A percentile compares a stretch with the other conserved stretches of the same genome.
Conservation (phyloP, 208 protist genomes). For the Acanthamoeba castellanii region DNA sequence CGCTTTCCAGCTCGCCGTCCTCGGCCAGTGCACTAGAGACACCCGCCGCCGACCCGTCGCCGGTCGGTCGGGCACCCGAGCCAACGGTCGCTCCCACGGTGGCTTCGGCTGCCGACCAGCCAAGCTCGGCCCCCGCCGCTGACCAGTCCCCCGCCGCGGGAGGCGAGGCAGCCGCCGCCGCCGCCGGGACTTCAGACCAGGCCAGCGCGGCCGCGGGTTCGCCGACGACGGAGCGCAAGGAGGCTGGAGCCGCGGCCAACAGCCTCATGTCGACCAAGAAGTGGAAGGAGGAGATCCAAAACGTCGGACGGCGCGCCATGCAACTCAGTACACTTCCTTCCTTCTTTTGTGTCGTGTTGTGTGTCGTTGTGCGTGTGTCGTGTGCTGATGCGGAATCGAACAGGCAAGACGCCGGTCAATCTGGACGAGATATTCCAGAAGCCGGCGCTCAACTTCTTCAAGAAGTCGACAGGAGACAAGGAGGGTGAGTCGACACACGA, state of each 20-base stretch:
- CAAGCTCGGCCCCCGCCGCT: too few species aligned
- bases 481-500: too few species aligned
- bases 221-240: too few species aligned
- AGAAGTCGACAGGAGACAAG: not conserved
- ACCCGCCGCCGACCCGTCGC: too few species aligned
- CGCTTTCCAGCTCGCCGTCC: not conserved
- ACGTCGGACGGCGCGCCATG: not conserved
- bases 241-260: too few species aligned
- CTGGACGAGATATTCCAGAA: slow-evolving; percentile 39
- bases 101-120: too few species aligned
- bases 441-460: slow-evolving; percentile 23
- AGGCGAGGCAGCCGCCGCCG: not conserved
- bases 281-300: slow-evolving; percentile 55
- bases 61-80: too few species aligned
- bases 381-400: not conserved
- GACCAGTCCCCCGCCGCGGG: not conserved
- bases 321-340: not conserved
- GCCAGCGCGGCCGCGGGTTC: too few species aligned
- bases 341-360: not conserved
- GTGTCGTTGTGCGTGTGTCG: not conserved
- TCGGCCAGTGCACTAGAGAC: not conserved
- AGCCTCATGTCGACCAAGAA: slow-evolving; percentile 13
- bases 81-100: too few species aligned
- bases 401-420: slow-evolving; percentile 34
- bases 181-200: not conserved